A percentile compares a stretch with the other conserved stretches of the same genome.
Evolutionary conservation across 2,329 filamentous ascomycete species (phyloP).

Genomic region (Lecanosticta acicola): DNA sequence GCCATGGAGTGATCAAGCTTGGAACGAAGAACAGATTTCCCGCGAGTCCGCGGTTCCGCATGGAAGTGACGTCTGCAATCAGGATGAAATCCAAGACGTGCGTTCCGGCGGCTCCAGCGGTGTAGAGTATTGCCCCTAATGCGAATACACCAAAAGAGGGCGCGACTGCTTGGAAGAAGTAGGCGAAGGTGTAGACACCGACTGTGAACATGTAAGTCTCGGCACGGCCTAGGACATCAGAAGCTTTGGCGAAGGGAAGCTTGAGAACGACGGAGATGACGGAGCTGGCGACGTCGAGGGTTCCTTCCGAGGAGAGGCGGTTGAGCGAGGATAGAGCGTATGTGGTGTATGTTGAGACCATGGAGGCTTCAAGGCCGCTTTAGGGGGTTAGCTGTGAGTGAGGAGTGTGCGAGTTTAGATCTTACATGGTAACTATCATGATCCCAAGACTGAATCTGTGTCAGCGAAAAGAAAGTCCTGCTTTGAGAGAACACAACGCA

Average conservation of each 20-base stretch:
- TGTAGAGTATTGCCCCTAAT: slow-evolving; percentile 35
- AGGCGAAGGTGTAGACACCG: slow-evolving; percentile 35
- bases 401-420: background rate
- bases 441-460: background rate
- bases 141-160: slow-evolving; percentile 35
- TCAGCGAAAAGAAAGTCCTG: background rate
- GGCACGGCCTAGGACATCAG: slow-evolving; percentile 39
- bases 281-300: slow-evolving; percentile 34
- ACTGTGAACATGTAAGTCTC: slow-evolving; percentile 36
- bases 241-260: slow-evolving; percentile 40
- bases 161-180: slow-evolving; percentile 36
- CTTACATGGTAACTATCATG: background rate
- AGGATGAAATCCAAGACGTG: slow-evolving; percentile 40
- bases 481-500: background rate
- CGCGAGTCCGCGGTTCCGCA: slow-evolving; percentile 38
- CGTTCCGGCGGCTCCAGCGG: slow-evolving; percentile 37
- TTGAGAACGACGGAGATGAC: slow-evolving; percentile 39
- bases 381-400: background rate
- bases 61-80: slow-evolving; percentile 39
- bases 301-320: slow-evolving; percentile 33
- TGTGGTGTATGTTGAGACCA: slow-evolving; percentile 30
- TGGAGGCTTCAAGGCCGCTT: background rate
- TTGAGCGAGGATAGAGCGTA: slow-evolving; percentile 40
- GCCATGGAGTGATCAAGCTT: slow-evolving; percentile 39
- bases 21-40: slow-evolving; percentile 37